Conservation (phyloP, 495 filamentous ascomycete species). For the Jackrogersella multiformis region DNA sequence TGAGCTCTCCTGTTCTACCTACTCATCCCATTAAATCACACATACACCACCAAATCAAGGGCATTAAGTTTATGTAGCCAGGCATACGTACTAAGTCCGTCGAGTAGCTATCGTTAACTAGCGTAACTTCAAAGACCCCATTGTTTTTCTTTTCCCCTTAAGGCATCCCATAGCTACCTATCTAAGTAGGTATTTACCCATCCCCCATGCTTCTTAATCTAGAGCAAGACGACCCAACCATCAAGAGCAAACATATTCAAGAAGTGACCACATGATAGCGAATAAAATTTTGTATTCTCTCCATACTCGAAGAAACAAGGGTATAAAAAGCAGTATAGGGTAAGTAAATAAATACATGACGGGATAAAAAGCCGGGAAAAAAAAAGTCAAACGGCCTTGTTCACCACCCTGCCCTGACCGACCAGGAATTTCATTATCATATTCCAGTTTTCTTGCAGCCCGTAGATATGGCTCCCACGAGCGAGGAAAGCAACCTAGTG, state of each 20-base stretch:
- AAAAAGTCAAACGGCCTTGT: conserved; percentile 11
- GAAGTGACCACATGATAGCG: background rate
- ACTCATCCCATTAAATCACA: too few species aligned
- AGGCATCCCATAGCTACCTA: too few species aligned
- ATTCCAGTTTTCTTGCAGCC: background rate
- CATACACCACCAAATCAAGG: too few species aligned
- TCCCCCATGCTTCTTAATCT: too few species aligned
- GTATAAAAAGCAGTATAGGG: conserved; percentile 33
- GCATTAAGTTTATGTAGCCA: too few species aligned
- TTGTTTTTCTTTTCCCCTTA: too few species aligned
- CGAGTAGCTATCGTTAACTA: too few species aligned
- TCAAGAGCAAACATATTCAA: background rate
- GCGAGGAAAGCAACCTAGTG: background rate
- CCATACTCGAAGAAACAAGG: conserved; percentile 22
- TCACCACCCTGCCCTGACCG: background rate
- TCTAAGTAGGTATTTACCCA: too few species aligned
- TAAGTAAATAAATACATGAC: background rate
- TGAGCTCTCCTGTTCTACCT: too few species aligned
- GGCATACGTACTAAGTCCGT: too few species aligned
- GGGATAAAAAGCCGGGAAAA: background rate
- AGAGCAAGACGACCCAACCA: too few species aligned
- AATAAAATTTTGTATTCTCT: conserved; percentile 11
- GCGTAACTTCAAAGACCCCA: too few species aligned
- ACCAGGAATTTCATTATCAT: conserved; percentile 25
- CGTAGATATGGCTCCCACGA: background rate